phyloP scores from a whole-genome alignment of 371 early-diverging fungal genomes.

The Syncephalastrum racemosum region DNA sequence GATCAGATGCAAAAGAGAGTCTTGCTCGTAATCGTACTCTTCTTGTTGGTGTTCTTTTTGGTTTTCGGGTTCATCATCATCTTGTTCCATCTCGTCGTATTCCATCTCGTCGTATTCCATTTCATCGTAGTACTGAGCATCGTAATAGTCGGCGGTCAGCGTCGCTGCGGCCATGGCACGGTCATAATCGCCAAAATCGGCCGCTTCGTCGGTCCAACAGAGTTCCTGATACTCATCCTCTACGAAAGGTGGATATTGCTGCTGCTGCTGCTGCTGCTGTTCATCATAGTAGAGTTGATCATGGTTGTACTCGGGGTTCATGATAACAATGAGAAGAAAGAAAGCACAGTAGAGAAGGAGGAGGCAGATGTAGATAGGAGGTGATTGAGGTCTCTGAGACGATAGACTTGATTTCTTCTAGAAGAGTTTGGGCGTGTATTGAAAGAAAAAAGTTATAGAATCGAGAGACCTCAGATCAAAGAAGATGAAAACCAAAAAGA shows the following conservation, averaged over 20 bases:
- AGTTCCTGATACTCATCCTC: slow-evolving; percentile 6
- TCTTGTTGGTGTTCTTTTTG: slow-evolving; percentile 9
- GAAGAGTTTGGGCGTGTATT: too few species aligned
- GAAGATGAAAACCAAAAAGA: too few species aligned
- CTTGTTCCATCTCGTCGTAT: background rate
- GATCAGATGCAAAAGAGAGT: slow-evolving; percentile 33
- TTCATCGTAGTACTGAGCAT: slow-evolving; percentile 5
- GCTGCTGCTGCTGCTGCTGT: slow-evolving; percentile 6
- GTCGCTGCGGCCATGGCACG: slow-evolving; percentile 27
- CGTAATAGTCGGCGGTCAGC: slow-evolving; percentile 25
- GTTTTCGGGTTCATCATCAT: slow-evolving; percentile 12
- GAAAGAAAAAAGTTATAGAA: too few species aligned
- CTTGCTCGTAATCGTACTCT: slow-evolving; percentile 26
- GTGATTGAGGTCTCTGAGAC: too few species aligned
- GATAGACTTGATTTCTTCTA: too few species aligned
- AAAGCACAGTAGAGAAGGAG: too few species aligned
- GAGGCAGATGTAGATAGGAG: too few species aligned
- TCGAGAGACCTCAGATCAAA: too few species aligned
- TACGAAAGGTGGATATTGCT: too few species aligned
- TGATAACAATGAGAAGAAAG: too few species aligned
- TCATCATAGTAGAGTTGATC: background rate
- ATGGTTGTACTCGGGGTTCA: too few species aligned
- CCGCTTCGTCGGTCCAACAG: slow-evolving; percentile 11
- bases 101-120: slow-evolving; percentile 1
- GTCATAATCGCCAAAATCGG: slow-evolving; percentile 35